Conservation (phyloP, 768 basidiomycete genomes). For the Tephrocybe sp. region DNA sequence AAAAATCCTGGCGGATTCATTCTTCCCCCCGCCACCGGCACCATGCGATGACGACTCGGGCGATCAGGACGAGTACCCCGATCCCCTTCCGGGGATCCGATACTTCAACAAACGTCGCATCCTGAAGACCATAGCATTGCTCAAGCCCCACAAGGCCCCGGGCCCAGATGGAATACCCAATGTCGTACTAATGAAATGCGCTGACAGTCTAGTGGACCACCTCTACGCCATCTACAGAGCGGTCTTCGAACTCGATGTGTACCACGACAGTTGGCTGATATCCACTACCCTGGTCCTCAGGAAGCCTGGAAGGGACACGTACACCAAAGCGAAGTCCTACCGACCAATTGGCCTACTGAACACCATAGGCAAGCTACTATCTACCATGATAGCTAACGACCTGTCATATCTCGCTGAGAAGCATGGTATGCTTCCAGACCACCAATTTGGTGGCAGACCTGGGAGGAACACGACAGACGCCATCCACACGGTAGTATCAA, state of each 20-base stretch:
- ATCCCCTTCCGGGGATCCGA: neutral
- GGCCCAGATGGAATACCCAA: slow-evolving; percentile 22
- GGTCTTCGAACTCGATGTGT: slow-evolving; percentile 24
- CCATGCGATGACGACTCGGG: too few species aligned
- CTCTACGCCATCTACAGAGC: slow-evolving; percentile 23
- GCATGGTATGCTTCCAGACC: slow-evolving; percentile 18
- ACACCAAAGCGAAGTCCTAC: slow-evolving; percentile 30
- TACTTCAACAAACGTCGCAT: neutral
- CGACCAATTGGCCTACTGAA: slow-evolving; percentile 35
- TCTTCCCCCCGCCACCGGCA: slow-evolving; percentile 19
- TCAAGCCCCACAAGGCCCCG: slow-evolving; percentile 27
- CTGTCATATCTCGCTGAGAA: slow-evolving; percentile 26
- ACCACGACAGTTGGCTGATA: slow-evolving; percentile 27
- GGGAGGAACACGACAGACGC: slow-evolving; percentile 30
- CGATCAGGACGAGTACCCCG: slow-evolving; percentile 15
- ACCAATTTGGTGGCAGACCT: slow-evolving; percentile 30
- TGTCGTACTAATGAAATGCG: slow-evolving; percentile 18
- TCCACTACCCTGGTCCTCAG: slow-evolving; percentile 28
- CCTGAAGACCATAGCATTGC: slow-evolving; percentile 6
- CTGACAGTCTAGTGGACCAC: slow-evolving; percentile 8
- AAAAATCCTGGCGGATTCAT: slow-evolving; percentile 2
- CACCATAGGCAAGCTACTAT: slow-evolving; percentile 29
- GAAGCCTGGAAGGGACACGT: slow-evolving; percentile 36
- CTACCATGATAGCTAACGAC: slow-evolving; percentile 20
- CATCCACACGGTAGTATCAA: slow-evolving; percentile 26